Conservation (phyloP, 2,329 filamentous ascomycete genomes). For the Diplodia seriata region DNA sequence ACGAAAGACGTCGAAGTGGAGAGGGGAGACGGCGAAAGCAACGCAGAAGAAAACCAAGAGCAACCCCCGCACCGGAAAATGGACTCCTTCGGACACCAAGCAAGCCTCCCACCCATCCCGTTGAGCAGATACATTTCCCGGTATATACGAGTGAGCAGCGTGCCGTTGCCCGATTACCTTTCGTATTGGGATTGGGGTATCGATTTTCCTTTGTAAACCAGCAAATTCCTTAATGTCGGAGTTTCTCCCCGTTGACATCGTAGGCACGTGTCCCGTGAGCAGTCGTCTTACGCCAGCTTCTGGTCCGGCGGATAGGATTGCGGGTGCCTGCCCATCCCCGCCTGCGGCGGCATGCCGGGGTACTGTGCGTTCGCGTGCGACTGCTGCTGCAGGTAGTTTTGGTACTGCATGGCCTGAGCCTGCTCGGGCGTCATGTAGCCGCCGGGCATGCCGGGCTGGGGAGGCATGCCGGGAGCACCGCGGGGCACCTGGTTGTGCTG, state of each 20-base stretch:
- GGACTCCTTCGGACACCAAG: constrained; percentile 33
- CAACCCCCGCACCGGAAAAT: constrained; percentile 31
- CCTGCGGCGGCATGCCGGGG: constrained; percentile 73
- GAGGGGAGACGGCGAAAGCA: constrained; percentile 17
- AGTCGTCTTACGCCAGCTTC: constrained; percentile 45
- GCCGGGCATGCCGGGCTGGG: constrained; percentile 68
- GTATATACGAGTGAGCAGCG: constrained; percentile 33
- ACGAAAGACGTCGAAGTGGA: constrained; percentile 32
- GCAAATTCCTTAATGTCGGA: constrained; percentile 32
- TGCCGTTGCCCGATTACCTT: constrained; percentile 28
- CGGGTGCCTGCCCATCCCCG: constrained; percentile 69
- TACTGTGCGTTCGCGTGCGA: constrained; percentile 69
- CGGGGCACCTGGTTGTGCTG: constrained; percentile 78
- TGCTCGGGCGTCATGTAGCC: constrained; percentile 71
- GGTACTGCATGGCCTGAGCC: constrained; percentile 73
- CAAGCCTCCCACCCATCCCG: constrained; percentile 31
- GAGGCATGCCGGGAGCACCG: constrained; percentile 72
- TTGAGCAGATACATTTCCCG: constrained; percentile 33
- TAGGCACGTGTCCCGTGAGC: constrained; percentile 25
- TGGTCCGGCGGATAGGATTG: constrained; percentile 71
- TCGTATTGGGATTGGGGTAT: constrained; percentile 33
- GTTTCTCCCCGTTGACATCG: constrained; percentile 29
- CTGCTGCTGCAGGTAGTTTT: constrained; percentile 78
- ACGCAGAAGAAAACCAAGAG: constrained; percentile 27
- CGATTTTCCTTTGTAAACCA: constrained; percentile 34